Base-by-base conservation (phyloP, 169 alveolate genomes). In the Besnoitia besnoiti region DNA sequence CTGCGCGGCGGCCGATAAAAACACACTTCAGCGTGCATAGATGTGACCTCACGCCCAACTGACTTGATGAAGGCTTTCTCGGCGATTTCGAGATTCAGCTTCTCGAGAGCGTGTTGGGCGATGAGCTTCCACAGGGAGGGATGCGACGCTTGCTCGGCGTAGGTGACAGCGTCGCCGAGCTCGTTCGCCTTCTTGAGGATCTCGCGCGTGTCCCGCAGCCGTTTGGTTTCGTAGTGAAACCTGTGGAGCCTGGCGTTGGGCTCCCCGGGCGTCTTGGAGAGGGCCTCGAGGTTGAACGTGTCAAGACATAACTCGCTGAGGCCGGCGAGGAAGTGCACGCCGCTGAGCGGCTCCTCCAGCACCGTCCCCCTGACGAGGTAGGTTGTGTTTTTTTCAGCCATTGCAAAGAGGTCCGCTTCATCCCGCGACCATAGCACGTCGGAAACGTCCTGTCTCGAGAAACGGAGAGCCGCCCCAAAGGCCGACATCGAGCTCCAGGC, bases 141-240 rank as follows among this genome's bases (percentile, higher is more conserved):
- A 91, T 96, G 97, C 33, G 98, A 97, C 87, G 95, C 95, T 49
- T 96, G 93, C 85, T 98, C 98, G 19, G 96, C 98, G 85, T 95
- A 94, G 61, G 94, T 93, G 94, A 96, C 95, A 85, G 98, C 98
- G 75, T 97, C 99, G 61, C 96, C 95, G 51, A 97, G 94, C 30
- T 96, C 95, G 35, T 90, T 75, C 39, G 97, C 95, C 82, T 97
- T 97, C 37, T n/a, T 79, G 33, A 98, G 93, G 87, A 96, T 94
- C 80, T 96, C 98, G 79, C 98, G 95, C 46, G 98, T 96, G 89
- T 98, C 99, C 90, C 98, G 96, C 42, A 98, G 90, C 37, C 95
- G 80, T 73, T 97, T 96, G n/a, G 98, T 96, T 94, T 97, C 99
- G 75, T 94, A 97, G 40, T 95, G 96, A 39, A 96, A 93, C n/a